Conservation (phyloP, 306 rosid genomes). For the Quillaja saponaria region DNA sequence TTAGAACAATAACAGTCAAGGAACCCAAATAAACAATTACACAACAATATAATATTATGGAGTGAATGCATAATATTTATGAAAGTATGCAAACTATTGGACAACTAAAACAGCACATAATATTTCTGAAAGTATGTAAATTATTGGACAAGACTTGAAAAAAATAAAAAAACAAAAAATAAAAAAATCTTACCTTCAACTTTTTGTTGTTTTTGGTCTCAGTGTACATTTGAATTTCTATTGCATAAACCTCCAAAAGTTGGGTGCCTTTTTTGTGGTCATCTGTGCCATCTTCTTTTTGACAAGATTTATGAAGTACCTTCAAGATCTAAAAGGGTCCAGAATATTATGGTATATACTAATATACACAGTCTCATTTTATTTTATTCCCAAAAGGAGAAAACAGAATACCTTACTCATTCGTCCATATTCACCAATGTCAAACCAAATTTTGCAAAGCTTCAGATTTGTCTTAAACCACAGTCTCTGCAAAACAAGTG, state of each 20-base stretch:
- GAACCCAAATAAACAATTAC: neutral
- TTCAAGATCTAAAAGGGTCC: constrained; percentile 66
- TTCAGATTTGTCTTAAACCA: constrained; percentile 99
- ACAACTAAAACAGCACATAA: too few species aligned
- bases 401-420: constrained; percentile 76
- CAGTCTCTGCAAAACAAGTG: constrained; percentile 62
- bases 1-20: neutral
- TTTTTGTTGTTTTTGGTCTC: constrained; percentile 97
- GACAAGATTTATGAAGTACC: constrained; percentile 92
- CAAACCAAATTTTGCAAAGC: constrained; percentile 99
- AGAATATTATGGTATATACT: constrained; percentile 24
- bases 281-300: constrained; percentile 95
- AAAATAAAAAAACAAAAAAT: neutral
- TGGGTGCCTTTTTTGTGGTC: constrained; percentile 99
- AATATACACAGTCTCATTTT: constrained; percentile 9
- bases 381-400: neutral
- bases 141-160: too few species aligned
- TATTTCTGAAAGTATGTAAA: too few species aligned
- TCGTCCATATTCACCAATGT: constrained; percentile 95
- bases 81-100: too few species aligned
- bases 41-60: neutral
- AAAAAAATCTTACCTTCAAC: constrained; percentile 69
- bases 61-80: too few species aligned
- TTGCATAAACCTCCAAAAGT: constrained; percentile 91
- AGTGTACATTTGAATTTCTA: constrained; percentile 96